These are phyloP conservation scores for Angophora floribunda DNA, from an alignment of 345 rosid genomes.

Conservation along the genomic window DNA sequence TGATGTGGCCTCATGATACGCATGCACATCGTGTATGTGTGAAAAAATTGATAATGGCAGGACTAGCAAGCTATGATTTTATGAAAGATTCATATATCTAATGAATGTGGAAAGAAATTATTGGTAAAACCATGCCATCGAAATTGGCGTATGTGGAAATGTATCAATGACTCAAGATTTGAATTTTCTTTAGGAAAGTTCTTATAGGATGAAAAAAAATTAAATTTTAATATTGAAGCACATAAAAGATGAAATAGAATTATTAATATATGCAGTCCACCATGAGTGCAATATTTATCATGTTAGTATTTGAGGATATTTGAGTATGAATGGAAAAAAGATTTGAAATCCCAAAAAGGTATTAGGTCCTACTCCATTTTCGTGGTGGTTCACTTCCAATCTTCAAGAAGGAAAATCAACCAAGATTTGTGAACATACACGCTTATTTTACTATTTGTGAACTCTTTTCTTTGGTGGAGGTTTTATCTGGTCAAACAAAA, in stretches of 20 bases:
- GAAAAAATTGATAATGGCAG: neutral
- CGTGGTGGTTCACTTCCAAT: neutral
- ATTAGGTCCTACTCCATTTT: neutral
- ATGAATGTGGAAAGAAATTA: neutral
- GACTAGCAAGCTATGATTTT: neutral
- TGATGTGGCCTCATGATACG: neutral
- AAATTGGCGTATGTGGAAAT: neutral
- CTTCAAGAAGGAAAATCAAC: neutral
- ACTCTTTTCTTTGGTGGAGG: neutral
- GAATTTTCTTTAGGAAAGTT: neutral
- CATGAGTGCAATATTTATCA: neutral
- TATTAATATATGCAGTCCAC: neutral
- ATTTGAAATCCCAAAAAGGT: neutral
- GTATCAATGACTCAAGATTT: neutral
- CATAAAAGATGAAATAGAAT: neutral
- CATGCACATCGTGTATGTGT: no score
- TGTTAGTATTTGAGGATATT: neutral
- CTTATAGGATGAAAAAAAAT: neutral
- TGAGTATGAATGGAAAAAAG: neutral
- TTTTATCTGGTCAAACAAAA: neutral
- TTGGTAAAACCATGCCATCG: neutral
- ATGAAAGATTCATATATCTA: neutral
- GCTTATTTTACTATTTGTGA: neutral
- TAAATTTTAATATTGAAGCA: neutral
- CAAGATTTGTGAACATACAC: neutral